Conservation (phyloP, 1,284 basidiomycete species). For the Sanguinoderma infundibulare region DNA sequence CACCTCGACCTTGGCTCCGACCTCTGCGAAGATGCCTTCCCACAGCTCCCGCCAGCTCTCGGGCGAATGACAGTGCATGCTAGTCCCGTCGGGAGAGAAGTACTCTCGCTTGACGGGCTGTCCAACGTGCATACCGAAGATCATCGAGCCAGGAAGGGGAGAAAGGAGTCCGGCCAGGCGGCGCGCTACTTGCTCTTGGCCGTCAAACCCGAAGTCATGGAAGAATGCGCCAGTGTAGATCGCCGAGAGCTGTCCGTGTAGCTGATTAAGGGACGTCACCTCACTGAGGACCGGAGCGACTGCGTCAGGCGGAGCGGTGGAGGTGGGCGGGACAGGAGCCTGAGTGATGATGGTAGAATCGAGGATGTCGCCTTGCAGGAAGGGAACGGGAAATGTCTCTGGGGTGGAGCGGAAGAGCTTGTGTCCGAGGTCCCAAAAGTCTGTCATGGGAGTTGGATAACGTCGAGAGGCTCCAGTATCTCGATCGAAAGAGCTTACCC, state of each 20-base stretch:
- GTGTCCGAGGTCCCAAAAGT: conserved; percentile 35
- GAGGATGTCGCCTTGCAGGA: conserved; percentile 47
- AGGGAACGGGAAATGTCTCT: conserved; percentile 43
- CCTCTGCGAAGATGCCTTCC: conserved; percentile 44
- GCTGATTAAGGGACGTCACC: conserved; percentile 42
- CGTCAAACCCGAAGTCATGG: conserved; percentile 48
- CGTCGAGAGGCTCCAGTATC: conserved; percentile 23
- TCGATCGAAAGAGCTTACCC: conserved; percentile 30
- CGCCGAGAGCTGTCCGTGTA: conserved; percentile 45
- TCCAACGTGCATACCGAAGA: conserved; percentile 37
- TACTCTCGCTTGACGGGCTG: not conserved
- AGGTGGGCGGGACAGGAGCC: conserved; percentile 31
- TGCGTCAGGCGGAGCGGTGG: conserved; percentile 23
- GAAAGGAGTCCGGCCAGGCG: conserved; percentile 43
- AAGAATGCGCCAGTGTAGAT: conserved; percentile 51
- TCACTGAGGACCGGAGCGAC: conserved; percentile 34
- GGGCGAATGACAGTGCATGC: conserved; percentile 39
- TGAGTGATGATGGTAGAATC: conserved; percentile 35
- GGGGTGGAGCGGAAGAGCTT: conserved; percentile 34
- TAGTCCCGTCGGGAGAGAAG: conserved; percentile 17
- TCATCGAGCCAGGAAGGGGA: conserved; percentile 35
- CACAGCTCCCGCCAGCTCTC: conserved; percentile 47
- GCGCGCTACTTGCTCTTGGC: conserved; percentile 42
- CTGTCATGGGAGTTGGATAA: conserved; percentile 24
- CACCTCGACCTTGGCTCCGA: conserved; percentile 35